A percentile compares a stretch with the other conserved stretches of the same genome.
Evolutionary conservation across 1,284 basidiomycete species (phyloP).

Genomic region (Rhizopogon hawkerae): DNA sequence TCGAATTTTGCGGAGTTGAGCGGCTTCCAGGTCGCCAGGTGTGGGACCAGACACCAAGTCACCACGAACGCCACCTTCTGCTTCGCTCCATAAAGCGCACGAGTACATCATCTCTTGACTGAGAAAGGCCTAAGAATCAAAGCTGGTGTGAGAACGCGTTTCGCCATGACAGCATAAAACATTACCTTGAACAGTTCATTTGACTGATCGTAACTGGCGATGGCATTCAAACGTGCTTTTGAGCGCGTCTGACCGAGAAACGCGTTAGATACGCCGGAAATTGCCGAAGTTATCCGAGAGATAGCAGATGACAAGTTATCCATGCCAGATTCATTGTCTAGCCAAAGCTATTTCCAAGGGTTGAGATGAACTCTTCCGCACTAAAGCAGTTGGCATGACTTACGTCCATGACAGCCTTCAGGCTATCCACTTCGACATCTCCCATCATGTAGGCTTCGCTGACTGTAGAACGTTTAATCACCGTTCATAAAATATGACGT

Average conservation of each 20-base stretch:
- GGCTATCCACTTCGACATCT: constrained; percentile 65
- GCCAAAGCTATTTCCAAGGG: constrained; percentile 58
- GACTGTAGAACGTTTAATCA: constrained; percentile 38
- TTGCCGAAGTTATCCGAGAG: constrained; percentile 54
- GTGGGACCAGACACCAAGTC: constrained; percentile 46
- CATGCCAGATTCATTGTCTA: constrained; percentile 72
- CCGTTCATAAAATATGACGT: constrained; percentile 10
- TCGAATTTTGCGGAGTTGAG: constrained; percentile 74
- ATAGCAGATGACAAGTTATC: constrained; percentile 58
- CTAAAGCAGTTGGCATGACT: constrained; percentile 23
- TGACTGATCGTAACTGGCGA: constrained; percentile 85
- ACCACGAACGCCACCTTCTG: constrained; percentile 64
- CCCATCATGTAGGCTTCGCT: constrained; percentile 86
- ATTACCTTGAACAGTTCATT: constrained; percentile 69
- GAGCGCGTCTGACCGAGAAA: constrained; percentile 74
- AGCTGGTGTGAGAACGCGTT: constrained; percentile 21
- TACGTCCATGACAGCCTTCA: constrained; percentile 74
- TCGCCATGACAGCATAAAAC: constrained; percentile 8
- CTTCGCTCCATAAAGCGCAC: constrained; percentile 71
- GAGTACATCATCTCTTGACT: constrained; percentile 91
- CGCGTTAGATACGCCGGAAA: constrained; percentile 70
- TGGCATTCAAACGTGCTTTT: constrained; percentile 75
- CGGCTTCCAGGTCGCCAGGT: constrained; percentile 67
- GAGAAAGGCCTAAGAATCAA: constrained; percentile 57
- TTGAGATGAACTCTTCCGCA: constrained; percentile 8